Evolutionary conservation across 805 yeast genomes (phyloP), one percentile per base, ranked within the genome.

Genomic region (Saccharomycopsis vini): DNA sequence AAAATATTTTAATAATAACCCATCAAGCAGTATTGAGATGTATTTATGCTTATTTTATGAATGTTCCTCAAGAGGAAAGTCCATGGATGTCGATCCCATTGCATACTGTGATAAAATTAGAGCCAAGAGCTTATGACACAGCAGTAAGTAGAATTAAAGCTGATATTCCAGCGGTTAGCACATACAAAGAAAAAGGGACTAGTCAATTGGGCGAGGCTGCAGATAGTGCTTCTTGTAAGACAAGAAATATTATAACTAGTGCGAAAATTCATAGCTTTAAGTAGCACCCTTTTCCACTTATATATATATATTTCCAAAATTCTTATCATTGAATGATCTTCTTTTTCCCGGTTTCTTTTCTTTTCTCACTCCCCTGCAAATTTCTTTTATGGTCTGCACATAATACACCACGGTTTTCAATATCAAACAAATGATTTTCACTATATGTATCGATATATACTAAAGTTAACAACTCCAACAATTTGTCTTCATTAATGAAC

Each of bases 41-140:
- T 59, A 80, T 92, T 42, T 92, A 92, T 62, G 97, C 98, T 5
- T 92, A 92, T 62, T 92, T 89, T 59, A 92, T 92, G 97, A 90
- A 92, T 59, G 95, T 92, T 16, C 96, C 97, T 3, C 97, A 90
- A 61, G 96, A 90, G 55, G 90, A 87, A 61, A 77, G 89, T 46
- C 99, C 99, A 4, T 92, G 98, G 98, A 88, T 92, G 95, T 86
- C 94, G 32, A 94, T 92, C 47, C 99, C 99, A 4, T 68, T 92
- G 55, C 99, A 92, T 59, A 92, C 98, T 0, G 67, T 92, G 60
- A 92, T 92, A 56, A 83, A 87, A 58, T 68, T 92, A 50, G 97
- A 92, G 60, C 96, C 97, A n/a, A 72, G 95, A 45, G 96, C 98
- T 0, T 89, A 86, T 57, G 81, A 80, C 40, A 89, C 98, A 0